Evolutionary conservation across 768 basidiomycete genomes (phyloP), one percentile per base, ranked within the genome.

Genomic region (Boletus subcaerulescens): DNA sequence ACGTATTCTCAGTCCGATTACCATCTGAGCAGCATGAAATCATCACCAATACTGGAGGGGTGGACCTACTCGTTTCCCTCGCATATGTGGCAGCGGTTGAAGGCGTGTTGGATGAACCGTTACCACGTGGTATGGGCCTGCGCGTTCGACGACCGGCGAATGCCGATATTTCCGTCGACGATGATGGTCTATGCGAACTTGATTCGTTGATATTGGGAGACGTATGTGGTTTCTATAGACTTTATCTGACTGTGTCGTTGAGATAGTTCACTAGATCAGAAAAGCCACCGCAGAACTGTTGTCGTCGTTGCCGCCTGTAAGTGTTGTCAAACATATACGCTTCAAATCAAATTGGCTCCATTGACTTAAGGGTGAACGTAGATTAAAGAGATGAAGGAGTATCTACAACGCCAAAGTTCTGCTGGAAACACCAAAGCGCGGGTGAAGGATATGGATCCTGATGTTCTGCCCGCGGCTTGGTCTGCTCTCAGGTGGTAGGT

Each of bases 51-150:
- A 75, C 84, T 0, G 70, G 74, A 42, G 81, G 80, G 0, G 86
- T 89, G 31, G 87, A 90, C 58, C 76, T 89, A 10, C 78, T 89
- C 5, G 77, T 88, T 18, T 85, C 85, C 18, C 71, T 89, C 8
- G 74, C 84, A 0, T 86, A 84, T 60, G 66, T 74, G 18, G 77
- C 85, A 1, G 85, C 85, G 0, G 68, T 71, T 9, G 84, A 85
- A 56, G 70, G 73, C 3, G 74, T 74, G 3, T 68, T 86, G 47
- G 77, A 82, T 12, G 82, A 84, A 15, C 84, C 81, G 12, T 72
- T 86, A 8, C 84, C 84, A 1, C 65, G 81, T 14, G 85, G 86
- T 7, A 75, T 85, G 69, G 84, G 77, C 0, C 71, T 89, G 38
- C 78, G 78, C 15, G 83, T 89, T 6, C 75, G 74, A 12, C 48